Base-by-base conservation (phyloP, 768 basidiomycete genomes). In the Tricholoma terreum region DNA sequence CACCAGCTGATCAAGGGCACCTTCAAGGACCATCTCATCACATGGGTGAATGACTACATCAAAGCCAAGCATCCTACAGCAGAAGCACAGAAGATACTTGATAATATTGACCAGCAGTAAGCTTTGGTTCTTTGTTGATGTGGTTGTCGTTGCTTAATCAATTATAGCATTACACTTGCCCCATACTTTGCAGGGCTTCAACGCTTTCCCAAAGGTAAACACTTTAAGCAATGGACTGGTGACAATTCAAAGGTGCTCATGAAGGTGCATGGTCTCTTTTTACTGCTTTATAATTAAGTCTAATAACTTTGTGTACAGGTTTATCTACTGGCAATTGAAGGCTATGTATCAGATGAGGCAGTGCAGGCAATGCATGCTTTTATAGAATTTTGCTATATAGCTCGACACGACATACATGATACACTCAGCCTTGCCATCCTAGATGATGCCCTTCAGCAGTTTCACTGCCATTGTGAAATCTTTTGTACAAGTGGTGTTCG, bases 1-100 rank as follows among this genome's bases (percentile, higher is more conserved):
- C 24, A 27, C 24, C 24, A 27, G 24, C 24, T 27, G 6, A 27
- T 27, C 24, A 27, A 27, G 6, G 24, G 24, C 24, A 27, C 62
- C 4, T 76, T 75, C 61, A 76, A 75, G 57, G 75, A 74, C 46
- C 71, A 74, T 46, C 59, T 76, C 6, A 72, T 27, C 24, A 27
- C 6, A 6, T 27, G 24, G 24, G 24, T 27, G 24, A 27, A 27
- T 27, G 6, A 27, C 24, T 27, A 27, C 24, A 27, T 27, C 24
- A 27, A 27, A 27, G 2, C 24, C 6, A 6, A 27, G 6, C 24
- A 27, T 27, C 24, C 24, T 3, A 6, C 24, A 27, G 24, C 24
- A 27, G 24, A 27, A 27, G 24, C 24, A 27, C 24, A 27, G 24
- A 27, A 27, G 24, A 27, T 27, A 27, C 24, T 27, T 6, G 24